These are phyloP conservation scores for Russula ochroleuca DNA, from an alignment of 768 basidiomycete genomes.

Conservation along the genomic window DNA sequence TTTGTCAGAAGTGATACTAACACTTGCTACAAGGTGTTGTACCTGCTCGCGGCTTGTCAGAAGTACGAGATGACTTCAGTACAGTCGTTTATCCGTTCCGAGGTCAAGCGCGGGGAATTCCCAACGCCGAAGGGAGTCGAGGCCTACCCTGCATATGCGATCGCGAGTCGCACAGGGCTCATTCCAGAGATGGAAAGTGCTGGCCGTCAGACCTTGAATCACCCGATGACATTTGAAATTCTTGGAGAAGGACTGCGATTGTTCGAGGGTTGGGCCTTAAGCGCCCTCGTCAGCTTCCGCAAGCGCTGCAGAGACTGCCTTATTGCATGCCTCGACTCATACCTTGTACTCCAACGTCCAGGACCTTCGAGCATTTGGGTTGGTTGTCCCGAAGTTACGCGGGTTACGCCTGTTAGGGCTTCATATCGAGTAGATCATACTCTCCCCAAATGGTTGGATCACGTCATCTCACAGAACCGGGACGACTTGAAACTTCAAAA, in stretches of 20 bases:
- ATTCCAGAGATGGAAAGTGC: background rate
- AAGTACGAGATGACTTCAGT: conserved; percentile 30
- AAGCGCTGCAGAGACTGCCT: background rate
- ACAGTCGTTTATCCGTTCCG: background rate
- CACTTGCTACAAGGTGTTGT: no score
- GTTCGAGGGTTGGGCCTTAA: no score
- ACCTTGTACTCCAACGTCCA: no score
- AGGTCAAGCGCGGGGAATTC: background rate
- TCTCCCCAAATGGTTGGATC: no score
- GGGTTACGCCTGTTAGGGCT: no score
- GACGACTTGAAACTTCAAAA: no score
- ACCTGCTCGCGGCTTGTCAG: conserved; percentile 22
- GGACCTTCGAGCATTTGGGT: background rate
- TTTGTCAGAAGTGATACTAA: no score
- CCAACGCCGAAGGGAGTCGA: background rate
- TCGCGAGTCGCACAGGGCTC: background rate
- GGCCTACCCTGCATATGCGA: background rate
- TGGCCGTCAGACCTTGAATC: background rate
- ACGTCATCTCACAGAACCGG: no score
- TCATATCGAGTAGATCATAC: no score
- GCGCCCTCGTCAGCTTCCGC: no score
- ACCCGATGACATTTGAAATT: no score
- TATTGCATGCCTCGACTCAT: background rate
- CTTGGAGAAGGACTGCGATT: no score
- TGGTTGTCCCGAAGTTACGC: conserved; percentile 26